Evolutionary conservation across 306 rosid genomes (phyloP), one percentile per base, ranked within the genome.

Genomic region (Potentilla sterilis): DNA sequence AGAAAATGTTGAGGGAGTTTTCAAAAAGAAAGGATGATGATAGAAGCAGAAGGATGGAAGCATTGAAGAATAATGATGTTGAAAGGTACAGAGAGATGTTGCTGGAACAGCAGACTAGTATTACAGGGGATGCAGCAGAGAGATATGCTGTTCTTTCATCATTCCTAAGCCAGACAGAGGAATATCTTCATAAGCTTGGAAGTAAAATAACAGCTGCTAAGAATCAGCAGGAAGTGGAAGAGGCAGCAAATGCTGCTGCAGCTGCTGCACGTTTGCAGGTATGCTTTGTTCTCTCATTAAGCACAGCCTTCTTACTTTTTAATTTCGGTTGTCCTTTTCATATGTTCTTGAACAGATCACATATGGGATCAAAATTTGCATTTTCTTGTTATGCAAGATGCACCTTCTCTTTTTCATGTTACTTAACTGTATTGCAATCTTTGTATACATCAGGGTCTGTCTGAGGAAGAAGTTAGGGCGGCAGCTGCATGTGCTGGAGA

Each of bases 401-500:
- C 44, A 22, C 28, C 21, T 7, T 67, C 54, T 24, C 67, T 41
- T n/a, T 58, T 75, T 42, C n/a, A 28, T 77, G 59, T 81, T 46
- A 37, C 69, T 83, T 21, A 83, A 78, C 41, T 48, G 40, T 74
- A 68, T 44, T 75, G 66, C 80, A 22, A 51, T 28, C 37, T 74
- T 47, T 82, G 57, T 81, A 81, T 81, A 78, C 75, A 74, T 82
- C 74, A 95, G 98, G 98, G 97, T 75, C 97, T 95, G 72, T 90
- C 96, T 8, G 98, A 95, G 87, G 98, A 95, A 90, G 98, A 95
- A 90, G 96, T 95, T 74, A 88, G 97, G 88, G 91, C 75, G 0
- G 96, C 96, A 66, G 96, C 98, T 41, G 82, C 96, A 75, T 95
- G 97, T 92, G 98, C 98, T 73, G 97, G 98, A 74, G 96, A 95